phyloP scores from a whole-genome alignment of 306 rosid species.

The Dryas drummondii region DNA sequence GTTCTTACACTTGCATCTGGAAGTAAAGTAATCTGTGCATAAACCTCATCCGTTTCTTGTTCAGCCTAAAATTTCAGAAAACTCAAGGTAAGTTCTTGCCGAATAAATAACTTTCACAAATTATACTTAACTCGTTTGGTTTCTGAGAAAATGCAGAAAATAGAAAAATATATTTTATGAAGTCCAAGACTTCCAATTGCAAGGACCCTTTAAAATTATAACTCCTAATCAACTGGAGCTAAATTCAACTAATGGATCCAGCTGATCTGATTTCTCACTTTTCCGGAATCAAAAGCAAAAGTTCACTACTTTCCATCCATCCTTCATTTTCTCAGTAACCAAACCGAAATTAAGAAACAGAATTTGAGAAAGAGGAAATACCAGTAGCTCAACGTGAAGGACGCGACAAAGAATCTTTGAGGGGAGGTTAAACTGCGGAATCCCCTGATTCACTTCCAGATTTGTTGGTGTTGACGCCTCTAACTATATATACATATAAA shows the following conservation, averaged over 20 bases:
- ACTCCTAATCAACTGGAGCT: background rate
- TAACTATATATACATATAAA: constrained; percentile 45
- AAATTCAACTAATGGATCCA: background rate
- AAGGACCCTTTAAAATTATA: background rate
- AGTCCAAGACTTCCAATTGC: background rate
- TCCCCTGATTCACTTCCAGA: constrained; percentile 76
- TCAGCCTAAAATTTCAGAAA: constrained; percentile 64
- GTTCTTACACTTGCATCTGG: constrained; percentile 77
- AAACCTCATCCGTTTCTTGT: constrained; percentile 89
- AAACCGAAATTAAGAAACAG: constrained; percentile 7
- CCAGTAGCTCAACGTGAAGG: constrained; percentile 60
- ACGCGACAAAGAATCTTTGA: constrained; percentile 81
- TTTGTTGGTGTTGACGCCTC: constrained; percentile 90
- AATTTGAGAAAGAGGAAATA: constrained; percentile 38
- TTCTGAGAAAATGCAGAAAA: constrained; percentile 10
- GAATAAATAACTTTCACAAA: constrained; percentile 3
- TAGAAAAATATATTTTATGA: background rate
- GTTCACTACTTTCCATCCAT: background rate
- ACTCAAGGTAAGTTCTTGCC: constrained; percentile 21
- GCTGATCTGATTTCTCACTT: constrained; percentile 1
- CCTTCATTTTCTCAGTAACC: constrained; percentile 15
- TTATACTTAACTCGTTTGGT: background rate
- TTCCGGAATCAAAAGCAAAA: constrained; percentile 7
- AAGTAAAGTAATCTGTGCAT: constrained; percentile 71
- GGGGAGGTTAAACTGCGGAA: constrained; percentile 71